Percentiles rank a stretch among this genome's conserved stretches.
Conservation (phyloP, 768 basidiomycete genomes). For the Boletus speciosus region DNA sequence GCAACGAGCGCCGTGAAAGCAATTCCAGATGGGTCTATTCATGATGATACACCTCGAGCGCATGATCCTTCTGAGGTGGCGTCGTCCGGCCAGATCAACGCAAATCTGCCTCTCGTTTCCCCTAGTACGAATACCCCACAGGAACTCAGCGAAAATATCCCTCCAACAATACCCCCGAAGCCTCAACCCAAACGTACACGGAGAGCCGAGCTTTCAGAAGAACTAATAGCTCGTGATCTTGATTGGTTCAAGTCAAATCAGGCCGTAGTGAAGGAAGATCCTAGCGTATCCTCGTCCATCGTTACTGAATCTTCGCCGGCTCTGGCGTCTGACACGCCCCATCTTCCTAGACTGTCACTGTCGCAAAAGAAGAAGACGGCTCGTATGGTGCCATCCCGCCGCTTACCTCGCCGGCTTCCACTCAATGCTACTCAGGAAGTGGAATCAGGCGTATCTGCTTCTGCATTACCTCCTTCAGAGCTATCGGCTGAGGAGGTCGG, state of each 20-base stretch:
- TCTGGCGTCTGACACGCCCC: neutral
- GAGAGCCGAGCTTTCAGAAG: conserved; percentile 20
- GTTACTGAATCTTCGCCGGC: neutral
- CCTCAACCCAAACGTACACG: conserved; percentile 28
- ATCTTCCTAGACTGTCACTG: neutral
- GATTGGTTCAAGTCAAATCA: conserved; percentile 28
- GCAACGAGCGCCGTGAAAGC: neutral
- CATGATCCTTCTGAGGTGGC: neutral
- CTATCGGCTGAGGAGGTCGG: neutral
- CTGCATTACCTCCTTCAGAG: neutral
- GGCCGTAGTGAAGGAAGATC: neutral
- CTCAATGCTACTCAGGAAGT: neutral
- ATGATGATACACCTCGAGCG: neutral
- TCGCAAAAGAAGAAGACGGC: conserved; percentile 20
- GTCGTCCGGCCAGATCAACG: neutral
- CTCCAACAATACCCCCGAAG: conserved; percentile 6
- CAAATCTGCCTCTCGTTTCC: neutral
- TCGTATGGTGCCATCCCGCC: conserved; percentile 25
- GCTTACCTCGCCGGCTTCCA: conserved; percentile 19
- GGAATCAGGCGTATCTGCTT: neutral
- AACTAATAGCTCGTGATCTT: conserved; percentile 28
- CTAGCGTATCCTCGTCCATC: neutral
- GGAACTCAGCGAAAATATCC: neutral
- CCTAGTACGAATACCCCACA: neutral
- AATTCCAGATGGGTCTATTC: neutral